A percentile compares a stretch with the other conserved stretches of the same genome.
phyloP scores from a whole-genome alignment of 192 early-diverging fungal genomes.

The Linderina pennispora region DNA sequence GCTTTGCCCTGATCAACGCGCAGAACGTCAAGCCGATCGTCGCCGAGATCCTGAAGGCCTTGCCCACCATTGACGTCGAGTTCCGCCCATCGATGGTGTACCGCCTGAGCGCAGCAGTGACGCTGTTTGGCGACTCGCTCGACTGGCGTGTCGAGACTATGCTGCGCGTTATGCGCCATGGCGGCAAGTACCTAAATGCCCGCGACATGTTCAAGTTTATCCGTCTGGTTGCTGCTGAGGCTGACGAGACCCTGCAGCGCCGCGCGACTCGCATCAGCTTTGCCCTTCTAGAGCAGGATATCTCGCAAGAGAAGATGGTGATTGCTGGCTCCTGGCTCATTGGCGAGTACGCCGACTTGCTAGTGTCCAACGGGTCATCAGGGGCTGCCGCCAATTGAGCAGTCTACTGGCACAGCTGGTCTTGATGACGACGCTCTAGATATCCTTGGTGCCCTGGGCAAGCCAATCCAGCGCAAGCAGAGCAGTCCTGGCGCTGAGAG shows the following conservation, averaged over 20 bases:
- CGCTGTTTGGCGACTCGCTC: conserved; percentile 86
- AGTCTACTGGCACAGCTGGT: background rate
- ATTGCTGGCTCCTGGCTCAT: conserved; percentile 89
- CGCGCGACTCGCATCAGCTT: conserved; percentile 90
- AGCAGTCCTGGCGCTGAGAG: background rate
- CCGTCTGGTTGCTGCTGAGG: conserved; percentile 74
- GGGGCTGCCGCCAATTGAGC: background rate
- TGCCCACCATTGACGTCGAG: conserved; percentile 87
- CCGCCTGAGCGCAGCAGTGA: conserved; percentile 89
- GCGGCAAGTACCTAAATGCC: conserved; percentile 63
- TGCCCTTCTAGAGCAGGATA: conserved; percentile 67
- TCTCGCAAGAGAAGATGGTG: conserved; percentile 78
- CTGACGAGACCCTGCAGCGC: conserved; percentile 65
- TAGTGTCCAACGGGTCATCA: conserved; percentile 43
- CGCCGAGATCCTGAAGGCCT: conserved; percentile 85
- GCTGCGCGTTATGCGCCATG: conserved; percentile 75
- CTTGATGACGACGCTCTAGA: conserved; percentile 36
- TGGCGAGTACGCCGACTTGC: conserved; percentile 94
- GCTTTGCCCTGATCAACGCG: conserved; percentile 92
- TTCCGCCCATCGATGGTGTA: conserved; percentile 86
- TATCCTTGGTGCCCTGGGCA: conserved; percentile 36
- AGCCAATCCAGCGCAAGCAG: conserved; percentile 6
- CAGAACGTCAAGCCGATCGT: conserved; percentile 91
- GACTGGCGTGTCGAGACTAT: conserved; percentile 98
- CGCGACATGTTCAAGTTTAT: conserved; percentile 84